Evolutionary conservation across 495 filamentous ascomycete genomes (phyloP).

Genomic region (Schizothecium vesticola): DNA sequence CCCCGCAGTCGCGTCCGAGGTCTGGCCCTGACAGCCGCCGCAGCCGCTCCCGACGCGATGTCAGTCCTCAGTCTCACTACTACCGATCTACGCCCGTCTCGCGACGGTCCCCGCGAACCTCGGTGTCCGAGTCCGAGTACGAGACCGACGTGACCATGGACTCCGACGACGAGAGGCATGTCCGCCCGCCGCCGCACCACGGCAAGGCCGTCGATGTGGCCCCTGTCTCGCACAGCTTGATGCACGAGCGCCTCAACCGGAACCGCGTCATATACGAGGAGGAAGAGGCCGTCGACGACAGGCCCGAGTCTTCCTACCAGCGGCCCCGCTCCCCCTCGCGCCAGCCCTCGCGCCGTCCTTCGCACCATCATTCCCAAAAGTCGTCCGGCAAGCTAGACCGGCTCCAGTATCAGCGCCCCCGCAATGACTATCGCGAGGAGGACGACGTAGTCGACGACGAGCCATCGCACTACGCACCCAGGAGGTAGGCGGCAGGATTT

Average conservation of each 20-base stretch:
- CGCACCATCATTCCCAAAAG: constrained; percentile 10
- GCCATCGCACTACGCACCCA: constrained; percentile 29
- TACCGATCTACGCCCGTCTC: constrained; percentile 39
- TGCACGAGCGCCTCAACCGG: constrained; percentile 24
- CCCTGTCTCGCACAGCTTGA: constrained; percentile 8
- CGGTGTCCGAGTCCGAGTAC: constrained; percentile 35
- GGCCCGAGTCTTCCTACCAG: constrained; percentile 13
- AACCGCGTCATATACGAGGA: constrained; percentile 22
- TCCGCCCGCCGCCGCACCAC: constrained; percentile 7
- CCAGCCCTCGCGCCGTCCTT: constrained; percentile 9
- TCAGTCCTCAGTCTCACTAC: constrained; percentile 36
- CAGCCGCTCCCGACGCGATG: constrained; percentile 30
- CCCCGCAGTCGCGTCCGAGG: constrained; percentile 15
- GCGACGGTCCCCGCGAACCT: constrained; percentile 33
- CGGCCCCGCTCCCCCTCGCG: constrained; percentile 20
- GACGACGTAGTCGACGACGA: constrained; percentile 25
- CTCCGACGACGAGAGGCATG: constrained; percentile 31
- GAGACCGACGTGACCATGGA: constrained; percentile 35
- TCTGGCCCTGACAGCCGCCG: constrained; percentile 25
- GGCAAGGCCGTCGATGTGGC: constrained; percentile 18
- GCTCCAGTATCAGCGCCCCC: constrained; percentile 26
- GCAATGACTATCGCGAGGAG: constrained; percentile 9
- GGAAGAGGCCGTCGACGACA: constrained; percentile 10
- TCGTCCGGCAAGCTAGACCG: constrained; percentile 1
- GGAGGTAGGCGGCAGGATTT: constrained; percentile 27